Evolutionary conservation across 495 filamentous ascomycete genomes (phyloP).

Genomic region (Hypoxylon crocopeplum): DNA sequence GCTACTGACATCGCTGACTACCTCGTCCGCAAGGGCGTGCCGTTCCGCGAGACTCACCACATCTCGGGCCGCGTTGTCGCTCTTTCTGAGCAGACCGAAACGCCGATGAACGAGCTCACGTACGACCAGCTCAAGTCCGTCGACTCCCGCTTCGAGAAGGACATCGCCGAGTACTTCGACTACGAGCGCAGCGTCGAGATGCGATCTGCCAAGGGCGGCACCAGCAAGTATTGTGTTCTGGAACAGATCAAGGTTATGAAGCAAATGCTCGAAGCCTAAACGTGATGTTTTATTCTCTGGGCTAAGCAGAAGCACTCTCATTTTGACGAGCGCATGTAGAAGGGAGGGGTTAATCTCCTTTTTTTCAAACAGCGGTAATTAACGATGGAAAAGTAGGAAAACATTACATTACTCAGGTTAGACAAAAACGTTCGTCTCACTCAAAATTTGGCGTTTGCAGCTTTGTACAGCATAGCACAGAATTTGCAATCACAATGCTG

Average conservation of each 20-base stretch:
- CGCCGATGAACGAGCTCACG: conserved; percentile 78
- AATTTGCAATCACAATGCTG: background rate
- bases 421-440: conserved; percentile 7
- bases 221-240: conserved; percentile 73
- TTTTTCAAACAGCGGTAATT: background rate
- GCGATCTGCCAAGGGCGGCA: conserved; percentile 81
- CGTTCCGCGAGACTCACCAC: conserved; percentile 86
- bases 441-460: background rate
- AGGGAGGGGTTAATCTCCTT: background rate
- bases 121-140: conserved; percentile 73
- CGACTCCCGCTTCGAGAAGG: conserved; percentile 75
- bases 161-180: conserved; percentile 77
- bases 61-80: conserved; percentile 84
- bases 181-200: conserved; percentile 90
- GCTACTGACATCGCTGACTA: conserved; percentile 90
- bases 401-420: conserved; percentile 8
- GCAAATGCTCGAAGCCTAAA: no score
- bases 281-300: no score
- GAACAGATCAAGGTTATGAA: conserved; percentile 74
- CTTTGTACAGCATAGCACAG: background rate
- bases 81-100: conserved; percentile 65
- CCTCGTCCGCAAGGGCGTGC: conserved; percentile 86
- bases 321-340: background rate
- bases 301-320: no score
- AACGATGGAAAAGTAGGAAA: background rate